Percentiles rank a stretch among this genome's conserved stretches.
These are phyloP conservation scores for Coemansia sp. DNA, from an alignment of 192 early-diverging fungal genomes.

Conservation along the genomic window DNA sequence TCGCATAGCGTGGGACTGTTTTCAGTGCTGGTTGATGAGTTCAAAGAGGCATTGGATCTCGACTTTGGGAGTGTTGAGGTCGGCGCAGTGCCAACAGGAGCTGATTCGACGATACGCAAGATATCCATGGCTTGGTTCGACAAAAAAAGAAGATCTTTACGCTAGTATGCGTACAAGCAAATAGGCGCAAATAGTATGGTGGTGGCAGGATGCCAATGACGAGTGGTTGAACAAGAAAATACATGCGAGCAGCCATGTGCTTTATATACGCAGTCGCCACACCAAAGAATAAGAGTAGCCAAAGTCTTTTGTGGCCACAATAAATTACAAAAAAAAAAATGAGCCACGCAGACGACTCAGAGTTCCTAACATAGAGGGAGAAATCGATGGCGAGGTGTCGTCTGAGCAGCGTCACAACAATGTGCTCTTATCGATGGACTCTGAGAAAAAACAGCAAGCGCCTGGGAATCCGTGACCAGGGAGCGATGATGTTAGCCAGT, in stretches of 20 bases:
- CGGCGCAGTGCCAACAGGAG: not conserved
- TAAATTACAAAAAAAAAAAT: not conserved
- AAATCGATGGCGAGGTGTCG: slow-evolving; percentile 6
- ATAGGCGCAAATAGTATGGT: not conserved
- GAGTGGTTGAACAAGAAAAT: not conserved
- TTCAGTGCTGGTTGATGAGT: slow-evolving; percentile 17
- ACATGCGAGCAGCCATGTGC: not conserved
- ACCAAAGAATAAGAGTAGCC: not conserved
- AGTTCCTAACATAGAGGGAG: not conserved
- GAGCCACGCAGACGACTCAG: not conserved
- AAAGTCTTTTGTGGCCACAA: not conserved
- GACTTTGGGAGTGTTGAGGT: slow-evolving; percentile 26
- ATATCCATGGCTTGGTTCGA: not conserved
- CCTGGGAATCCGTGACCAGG: not conserved
- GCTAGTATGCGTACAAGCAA: not conserved
- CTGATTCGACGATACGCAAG: not conserved
- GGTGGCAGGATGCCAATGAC: not conserved
- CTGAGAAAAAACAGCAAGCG: not conserved
- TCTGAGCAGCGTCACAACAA: not conserved
- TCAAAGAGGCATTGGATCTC: slow-evolving; percentile 19
- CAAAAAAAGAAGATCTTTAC: not conserved
- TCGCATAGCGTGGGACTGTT: slow-evolving; percentile 42
- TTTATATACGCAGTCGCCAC: not conserved
- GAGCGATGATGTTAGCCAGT: not conserved
- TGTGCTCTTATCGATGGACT: slow-evolving; percentile 4